Conservation (phyloP, 2,329 filamentous ascomycete genomes). For the Macrophomina phaseolina region DNA sequence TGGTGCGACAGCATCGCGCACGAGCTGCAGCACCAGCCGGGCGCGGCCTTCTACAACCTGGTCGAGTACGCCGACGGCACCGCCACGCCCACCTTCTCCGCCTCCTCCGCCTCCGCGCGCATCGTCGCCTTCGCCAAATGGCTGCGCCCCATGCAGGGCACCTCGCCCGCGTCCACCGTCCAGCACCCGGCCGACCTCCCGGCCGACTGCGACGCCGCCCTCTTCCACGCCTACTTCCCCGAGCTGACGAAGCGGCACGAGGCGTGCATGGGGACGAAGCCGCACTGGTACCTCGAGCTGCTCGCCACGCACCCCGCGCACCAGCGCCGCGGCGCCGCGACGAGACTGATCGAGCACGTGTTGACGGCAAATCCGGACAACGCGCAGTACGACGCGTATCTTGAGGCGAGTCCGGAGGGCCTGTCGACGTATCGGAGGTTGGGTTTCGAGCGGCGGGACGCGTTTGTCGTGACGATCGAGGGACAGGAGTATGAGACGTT, state of each 20-base stretch:
- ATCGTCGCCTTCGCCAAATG: slow-evolving; percentile 22
- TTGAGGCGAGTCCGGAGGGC: slow-evolving; percentile 4
- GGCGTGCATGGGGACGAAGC: not conserved
- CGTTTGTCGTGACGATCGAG: not conserved
- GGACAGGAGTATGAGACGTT: slow-evolving; percentile 9
- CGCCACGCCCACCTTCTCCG: slow-evolving; percentile 5
- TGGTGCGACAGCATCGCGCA: not conserved
- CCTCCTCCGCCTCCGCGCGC: not conserved
- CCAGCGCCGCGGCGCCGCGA: slow-evolving; percentile 18
- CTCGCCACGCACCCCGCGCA: slow-evolving; percentile 19
- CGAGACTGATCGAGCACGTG: slow-evolving; percentile 2
- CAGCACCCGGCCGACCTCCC: not conserved
- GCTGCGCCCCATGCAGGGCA: slow-evolving; percentile 13
- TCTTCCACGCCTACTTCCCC: not conserved
- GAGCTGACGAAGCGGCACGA: not conserved
- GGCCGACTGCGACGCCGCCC: not conserved
- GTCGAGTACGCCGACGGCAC: slow-evolving; percentile 17
- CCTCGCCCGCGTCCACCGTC: not conserved
- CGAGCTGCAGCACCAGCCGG: slow-evolving; percentile 3
- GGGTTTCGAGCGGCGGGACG: slow-evolving; percentile 12
- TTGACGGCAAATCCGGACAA: not conserved
- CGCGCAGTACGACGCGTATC: not conserved
- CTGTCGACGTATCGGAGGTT: slow-evolving; percentile 6
- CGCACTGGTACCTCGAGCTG: slow-evolving; percentile 25
- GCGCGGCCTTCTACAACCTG: slow-evolving; percentile 11